Evolutionary conservation across 2,329 filamentous ascomycete genomes (phyloP), one percentile per base, ranked within the genome.

Genomic region (Raffaelea ambrosiae): DNA sequence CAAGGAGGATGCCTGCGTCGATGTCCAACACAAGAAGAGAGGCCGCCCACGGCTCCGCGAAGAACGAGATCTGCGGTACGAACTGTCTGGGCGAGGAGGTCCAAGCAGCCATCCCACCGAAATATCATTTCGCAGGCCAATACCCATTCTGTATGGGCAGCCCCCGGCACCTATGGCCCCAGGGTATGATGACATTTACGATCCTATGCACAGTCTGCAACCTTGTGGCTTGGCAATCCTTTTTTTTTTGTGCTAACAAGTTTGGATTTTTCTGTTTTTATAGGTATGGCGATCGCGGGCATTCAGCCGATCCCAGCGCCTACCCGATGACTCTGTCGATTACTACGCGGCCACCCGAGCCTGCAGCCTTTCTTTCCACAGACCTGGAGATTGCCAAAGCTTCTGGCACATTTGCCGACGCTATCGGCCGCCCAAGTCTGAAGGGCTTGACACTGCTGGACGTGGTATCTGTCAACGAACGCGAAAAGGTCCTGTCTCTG

Each of bases 1-100:
- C 51, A 93, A 91, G 58, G 74, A 91, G 71, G 85, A 89, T 49
- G 75, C 82, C 8, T 93, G 87, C 60, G 73, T 88, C 57, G 87
- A 93, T 64, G 86, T 93, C 31, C 84, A 88, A 59, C 87, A 93
- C 65, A 93, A 91, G 65, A 93, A 91, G 63, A 73, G 87, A 57
- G 87, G 87, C 39, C 76, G 87, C 43, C 87, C 87, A 51, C 76
- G 87, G 54, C 69, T 93, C 55, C 79, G 86, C 57, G 86, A 91
- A 59, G 84, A 87, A 51, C 71, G 77, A 56, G 79, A 83, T 53
- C 60, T 73, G 43, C 72, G 78, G 53, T 81, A 76, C 56, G 79
- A 82, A 50, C 39, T 54, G 4, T 61, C 68, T 16, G 61, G 69
- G 3, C 69, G 73, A 49, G 72, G 70, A 50, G 63, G 69, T 41